phyloP scores from a whole-genome alignment of 495 filamentous ascomycete genomes.

The Durotheca rogersii region DNA sequence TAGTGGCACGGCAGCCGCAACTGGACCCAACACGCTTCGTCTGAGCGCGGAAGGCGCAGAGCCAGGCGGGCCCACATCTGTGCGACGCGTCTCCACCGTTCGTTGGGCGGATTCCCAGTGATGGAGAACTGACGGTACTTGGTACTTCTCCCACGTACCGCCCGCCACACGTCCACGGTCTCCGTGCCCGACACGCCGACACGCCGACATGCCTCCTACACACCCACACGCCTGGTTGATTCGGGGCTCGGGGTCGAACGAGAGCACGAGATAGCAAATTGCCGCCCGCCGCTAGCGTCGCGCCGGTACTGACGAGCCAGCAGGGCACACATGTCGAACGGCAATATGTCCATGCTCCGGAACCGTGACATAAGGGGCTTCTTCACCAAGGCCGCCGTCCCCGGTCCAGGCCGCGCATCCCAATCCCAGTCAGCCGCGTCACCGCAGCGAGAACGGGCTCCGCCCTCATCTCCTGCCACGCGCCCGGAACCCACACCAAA shows the following conservation, averaged over 20 bases:
- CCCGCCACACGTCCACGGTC: no score
- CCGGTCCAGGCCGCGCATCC: slow-evolving; percentile 9
- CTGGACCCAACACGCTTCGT: slow-evolving; percentile 5
- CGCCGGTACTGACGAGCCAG: background rate
- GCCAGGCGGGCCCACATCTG: slow-evolving; percentile 21
- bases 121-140: no score
- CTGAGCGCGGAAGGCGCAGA: slow-evolving; percentile 1
- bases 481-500: slow-evolving; percentile 30
- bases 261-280: no score
- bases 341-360: slow-evolving; percentile 19
- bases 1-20: no score
- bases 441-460: slow-evolving; percentile 14
- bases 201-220: no score
- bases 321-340: background rate
- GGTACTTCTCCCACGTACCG: background rate
- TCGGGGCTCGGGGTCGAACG: no score
- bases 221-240: no score
- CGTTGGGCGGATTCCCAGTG: background rate
- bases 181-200: no score
- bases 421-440: slow-evolving; percentile 15
- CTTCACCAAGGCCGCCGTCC: slow-evolving; percentile 25
- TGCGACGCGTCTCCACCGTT: slow-evolving; percentile 17
- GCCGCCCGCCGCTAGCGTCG: no score
- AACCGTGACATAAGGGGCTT: slow-evolving; percentile 39
- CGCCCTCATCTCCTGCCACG: slow-evolving; percentile 32